Conservation (phyloP, 345 rosid species). For the Moringa oleifera region DNA sequence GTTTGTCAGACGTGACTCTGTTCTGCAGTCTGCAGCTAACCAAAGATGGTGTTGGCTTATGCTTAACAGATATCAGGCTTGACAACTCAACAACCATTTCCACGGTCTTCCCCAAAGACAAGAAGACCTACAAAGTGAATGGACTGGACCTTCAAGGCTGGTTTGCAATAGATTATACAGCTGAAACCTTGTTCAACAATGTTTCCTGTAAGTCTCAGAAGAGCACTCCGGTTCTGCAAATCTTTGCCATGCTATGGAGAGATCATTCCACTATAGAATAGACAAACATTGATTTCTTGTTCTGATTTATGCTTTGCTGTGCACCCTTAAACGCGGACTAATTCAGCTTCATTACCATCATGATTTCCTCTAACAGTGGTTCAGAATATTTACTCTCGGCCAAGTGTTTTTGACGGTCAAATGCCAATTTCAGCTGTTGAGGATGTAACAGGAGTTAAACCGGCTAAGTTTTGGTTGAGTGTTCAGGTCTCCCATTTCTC, state of each 20-base stretch:
- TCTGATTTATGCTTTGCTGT: no score
- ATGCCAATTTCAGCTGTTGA: slow-evolving; percentile 29
- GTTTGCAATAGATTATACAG: slow-evolving; percentile 41
- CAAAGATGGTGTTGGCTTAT: slow-evolving; percentile 48
- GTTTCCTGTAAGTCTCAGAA: slow-evolving; percentile 24
- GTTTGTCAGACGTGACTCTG: slow-evolving; percentile 18
- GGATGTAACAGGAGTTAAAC: slow-evolving; percentile 23
- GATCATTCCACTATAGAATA: no score
- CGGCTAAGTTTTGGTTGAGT: slow-evolving; percentile 45
- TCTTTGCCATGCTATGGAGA: no score
- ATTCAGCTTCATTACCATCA: no score
- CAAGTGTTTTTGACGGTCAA: slow-evolving; percentile 29
- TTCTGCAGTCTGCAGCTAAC: slow-evolving; percentile 55
- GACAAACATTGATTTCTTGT: background rate
- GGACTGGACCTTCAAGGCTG: slow-evolving; percentile 42
- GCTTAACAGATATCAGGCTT: slow-evolving; percentile 39
- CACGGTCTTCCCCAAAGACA: slow-evolving; percentile 13
- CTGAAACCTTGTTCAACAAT: slow-evolving; percentile 18
- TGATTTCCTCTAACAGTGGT: no score
- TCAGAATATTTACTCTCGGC: slow-evolving; percentile 37
- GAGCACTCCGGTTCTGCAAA: background rate
- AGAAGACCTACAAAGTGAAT: slow-evolving; percentile 33
- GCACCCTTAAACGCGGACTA: no score
- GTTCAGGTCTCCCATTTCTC: slow-evolving; percentile 38
- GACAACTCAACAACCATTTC: slow-evolving; percentile 36